Conservation (phyloP, 306 rosid genomes). For the Abrus precatorius region DNA sequence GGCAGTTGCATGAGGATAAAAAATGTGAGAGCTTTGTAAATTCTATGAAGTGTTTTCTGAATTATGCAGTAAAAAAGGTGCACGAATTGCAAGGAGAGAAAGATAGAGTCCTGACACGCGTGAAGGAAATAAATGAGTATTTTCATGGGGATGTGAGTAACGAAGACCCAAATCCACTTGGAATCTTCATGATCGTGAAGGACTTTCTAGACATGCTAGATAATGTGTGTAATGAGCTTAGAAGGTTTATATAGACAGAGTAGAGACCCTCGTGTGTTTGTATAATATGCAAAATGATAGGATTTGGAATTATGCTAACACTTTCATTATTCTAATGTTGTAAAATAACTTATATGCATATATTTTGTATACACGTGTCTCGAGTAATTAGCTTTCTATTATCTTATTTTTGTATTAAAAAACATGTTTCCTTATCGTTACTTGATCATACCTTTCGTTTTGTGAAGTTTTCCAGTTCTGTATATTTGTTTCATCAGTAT, state of each 20-base stretch:
- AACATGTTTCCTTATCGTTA: too few species aligned
- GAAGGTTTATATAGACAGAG: constrained; percentile 52
- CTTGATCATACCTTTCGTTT: too few species aligned
- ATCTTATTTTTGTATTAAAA: too few species aligned
- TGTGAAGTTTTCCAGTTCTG: too few species aligned
- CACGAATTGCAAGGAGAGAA: constrained; percentile 76
- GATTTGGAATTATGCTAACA: too few species aligned
- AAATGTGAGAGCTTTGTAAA: constrained; percentile 52
- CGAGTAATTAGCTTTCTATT: too few species aligned
- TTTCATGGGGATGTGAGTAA: constrained; percentile 90
- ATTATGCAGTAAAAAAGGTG: constrained; percentile 63
- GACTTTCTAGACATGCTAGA: constrained; percentile 92
- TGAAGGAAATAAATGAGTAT: constrained; percentile 85
- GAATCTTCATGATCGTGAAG: constrained; percentile 93
- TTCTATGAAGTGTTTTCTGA: constrained; percentile 61
- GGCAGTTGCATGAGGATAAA: constrained; percentile 58
- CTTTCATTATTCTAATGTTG: too few species aligned
- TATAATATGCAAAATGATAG: too few species aligned
- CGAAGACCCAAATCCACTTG: constrained; percentile 80
- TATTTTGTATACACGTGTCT: too few species aligned
- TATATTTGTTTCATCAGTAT: too few species aligned
- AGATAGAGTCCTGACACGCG: constrained; percentile 66
- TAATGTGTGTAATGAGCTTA: constrained; percentile 90
- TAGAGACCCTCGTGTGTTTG: too few species aligned
- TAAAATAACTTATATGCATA: too few species aligned